Evolutionary conservation across 2,329 filamentous ascomycete genomes (phyloP).

Genomic region (Hypoxylon sp.): DNA sequence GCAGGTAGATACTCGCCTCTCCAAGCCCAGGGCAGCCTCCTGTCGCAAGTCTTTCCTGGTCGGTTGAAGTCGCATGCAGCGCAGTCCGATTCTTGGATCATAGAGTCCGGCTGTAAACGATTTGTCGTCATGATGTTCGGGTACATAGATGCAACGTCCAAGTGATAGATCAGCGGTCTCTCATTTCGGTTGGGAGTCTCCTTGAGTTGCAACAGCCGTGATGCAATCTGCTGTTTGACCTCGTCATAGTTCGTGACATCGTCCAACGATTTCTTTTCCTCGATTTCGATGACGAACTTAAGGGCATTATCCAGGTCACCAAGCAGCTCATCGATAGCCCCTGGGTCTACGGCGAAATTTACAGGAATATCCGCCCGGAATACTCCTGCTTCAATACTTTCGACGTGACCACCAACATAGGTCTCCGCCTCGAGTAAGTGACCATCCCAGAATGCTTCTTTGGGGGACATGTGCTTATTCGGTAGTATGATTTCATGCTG

Average conservation of each 20-base stretch:
- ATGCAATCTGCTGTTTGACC: conserved; percentile 85
- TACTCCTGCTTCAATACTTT: conserved; percentile 98
- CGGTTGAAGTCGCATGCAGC: conserved; percentile 98
- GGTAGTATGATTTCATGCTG: conserved; percentile 91
- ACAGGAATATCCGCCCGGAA: conserved; percentile 96
- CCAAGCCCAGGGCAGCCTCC: conserved; percentile 96
- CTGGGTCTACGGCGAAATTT: conserved; percentile 91
- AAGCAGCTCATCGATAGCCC: conserved; percentile 90
- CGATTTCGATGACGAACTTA: conserved; percentile 86
- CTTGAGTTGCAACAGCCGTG: conserved; percentile 79
- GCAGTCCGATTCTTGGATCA: conserved; percentile 96
- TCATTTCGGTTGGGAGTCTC: conserved; percentile 88
- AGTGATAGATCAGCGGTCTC: conserved; percentile 92
- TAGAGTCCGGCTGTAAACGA: conserved; percentile 96
- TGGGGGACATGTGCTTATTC: conserved; percentile 93
- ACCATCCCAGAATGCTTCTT: conserved; percentile 96
- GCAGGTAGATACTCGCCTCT: conserved; percentile 96
- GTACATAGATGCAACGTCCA: conserved; percentile 99
- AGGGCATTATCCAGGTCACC: conserved; percentile 89
- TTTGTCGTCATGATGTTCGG: conserved; percentile 99
- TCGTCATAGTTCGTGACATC: conserved; percentile 87
- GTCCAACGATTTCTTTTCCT: conserved; percentile 85
- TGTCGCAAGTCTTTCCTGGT: conserved; percentile 96
- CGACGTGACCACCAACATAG: conserved; percentile 97
- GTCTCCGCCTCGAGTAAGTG: conserved; percentile 97